phyloP scores from a whole-genome alignment of 202 grass and related monocot species.

The Panicum virgatum region DNA sequence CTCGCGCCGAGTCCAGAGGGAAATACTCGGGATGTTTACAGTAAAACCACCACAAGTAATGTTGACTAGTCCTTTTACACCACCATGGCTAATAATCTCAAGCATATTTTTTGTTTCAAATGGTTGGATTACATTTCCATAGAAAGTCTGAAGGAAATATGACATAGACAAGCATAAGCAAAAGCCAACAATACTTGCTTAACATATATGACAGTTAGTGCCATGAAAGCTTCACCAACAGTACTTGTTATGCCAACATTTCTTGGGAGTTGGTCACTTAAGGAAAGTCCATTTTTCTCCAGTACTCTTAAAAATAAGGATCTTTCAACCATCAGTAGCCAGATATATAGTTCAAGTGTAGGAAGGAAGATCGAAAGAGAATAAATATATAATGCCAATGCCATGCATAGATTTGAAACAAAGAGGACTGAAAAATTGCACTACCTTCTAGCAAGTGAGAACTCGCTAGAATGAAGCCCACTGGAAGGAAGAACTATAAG shows the following conservation, averaged over 20 bases:
- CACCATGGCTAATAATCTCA: conserved; percentile 67
- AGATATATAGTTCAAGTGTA: not conserved
- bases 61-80: conserved; percentile 83
- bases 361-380: not conserved
- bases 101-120: conserved; percentile 52
- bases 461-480: conserved; percentile 92
- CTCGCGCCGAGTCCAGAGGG: conserved; percentile 61
- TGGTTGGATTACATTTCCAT: not conserved
- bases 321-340: not conserved
- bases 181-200: conserved; percentile 73
- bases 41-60: conserved; percentile 90
- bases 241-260: conserved; percentile 50
- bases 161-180: not conserved
- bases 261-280: conserved; percentile 64
- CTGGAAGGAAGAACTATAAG: no score
- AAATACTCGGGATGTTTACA: conserved; percentile 86
- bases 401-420: not conserved
- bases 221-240: conserved; percentile 90
- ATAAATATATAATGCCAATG: not conserved
- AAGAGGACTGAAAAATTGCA: conserved; percentile 24
- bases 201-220: conserved; percentile 83
- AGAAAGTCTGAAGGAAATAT: not conserved
- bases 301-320: conserved; percentile 62
- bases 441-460: conserved; percentile 89
- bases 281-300: conserved; percentile 59